phyloP scores from a whole-genome alignment of 352 stramenopile species.

The Phytopythium aichiense region DNA sequence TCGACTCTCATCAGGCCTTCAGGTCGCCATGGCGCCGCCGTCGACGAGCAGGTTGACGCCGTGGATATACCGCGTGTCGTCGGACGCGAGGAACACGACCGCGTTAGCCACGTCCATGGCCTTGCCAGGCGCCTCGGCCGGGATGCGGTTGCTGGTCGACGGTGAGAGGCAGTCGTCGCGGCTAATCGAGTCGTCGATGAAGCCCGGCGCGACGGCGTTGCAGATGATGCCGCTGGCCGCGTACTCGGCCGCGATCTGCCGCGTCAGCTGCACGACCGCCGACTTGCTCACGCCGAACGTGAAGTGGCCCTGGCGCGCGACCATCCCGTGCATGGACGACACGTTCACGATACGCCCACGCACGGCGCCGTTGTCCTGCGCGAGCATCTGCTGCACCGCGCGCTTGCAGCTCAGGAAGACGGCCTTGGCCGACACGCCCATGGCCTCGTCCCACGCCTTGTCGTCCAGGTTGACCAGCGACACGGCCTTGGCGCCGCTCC shows the following conservation, averaged over 20 bases:
- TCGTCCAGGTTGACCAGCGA: conserved; percentile 38
- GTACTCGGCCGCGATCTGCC: conserved; percentile 60
- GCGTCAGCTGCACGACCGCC: conserved; percentile 58
- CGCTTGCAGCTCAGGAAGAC: conserved; percentile 72
- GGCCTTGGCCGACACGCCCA: conserved; percentile 57
- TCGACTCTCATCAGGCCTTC: neutral
- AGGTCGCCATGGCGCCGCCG: conserved; percentile 51
- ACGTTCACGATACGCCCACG: conserved; percentile 66
- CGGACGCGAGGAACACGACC: conserved; percentile 62
- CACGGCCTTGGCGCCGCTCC: conserved; percentile 26
- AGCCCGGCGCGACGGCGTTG: conserved; percentile 54
- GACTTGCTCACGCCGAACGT: conserved; percentile 66
- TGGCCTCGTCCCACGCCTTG: conserved; percentile 46
- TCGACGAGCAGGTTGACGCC: conserved; percentile 61
- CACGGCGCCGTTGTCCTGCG: conserved; percentile 47
- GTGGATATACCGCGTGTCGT: conserved; percentile 62
- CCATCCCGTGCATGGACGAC: conserved; percentile 54
- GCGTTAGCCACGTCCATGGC: conserved; percentile 63
- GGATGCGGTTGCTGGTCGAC: conserved; percentile 40
- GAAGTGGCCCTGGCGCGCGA: conserved; percentile 54
- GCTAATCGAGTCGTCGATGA: conserved; percentile 62
- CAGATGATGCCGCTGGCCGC: conserved; percentile 53
- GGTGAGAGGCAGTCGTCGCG: conserved; percentile 52
- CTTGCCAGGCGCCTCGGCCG: conserved; percentile 48
- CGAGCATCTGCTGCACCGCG: conserved; percentile 54